These are phyloP conservation scores for Chaetomiaceae sp. DNA, from an alignment of 2,329 filamentous ascomycete genomes.

Conservation along the genomic window DNA sequence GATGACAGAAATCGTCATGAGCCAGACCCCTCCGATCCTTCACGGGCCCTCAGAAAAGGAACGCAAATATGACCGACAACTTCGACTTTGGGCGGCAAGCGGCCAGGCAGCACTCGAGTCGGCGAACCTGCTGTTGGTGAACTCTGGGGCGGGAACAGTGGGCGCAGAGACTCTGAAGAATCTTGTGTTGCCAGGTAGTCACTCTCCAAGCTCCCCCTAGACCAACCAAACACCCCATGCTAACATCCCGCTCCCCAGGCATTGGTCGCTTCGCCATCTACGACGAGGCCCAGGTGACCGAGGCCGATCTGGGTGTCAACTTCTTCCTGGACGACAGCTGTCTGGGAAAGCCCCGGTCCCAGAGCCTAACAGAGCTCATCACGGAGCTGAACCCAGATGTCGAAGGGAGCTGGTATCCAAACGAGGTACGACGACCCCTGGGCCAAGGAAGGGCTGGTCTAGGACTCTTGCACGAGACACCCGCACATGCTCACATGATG, in stretches of 20 bases:
- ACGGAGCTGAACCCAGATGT: conserved; percentile 92
- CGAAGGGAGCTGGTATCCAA: conserved; percentile 63
- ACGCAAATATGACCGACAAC: conserved; percentile 88
- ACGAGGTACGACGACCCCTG: conserved; percentile 36
- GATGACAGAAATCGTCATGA: conserved; percentile 43
- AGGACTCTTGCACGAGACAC: not conserved
- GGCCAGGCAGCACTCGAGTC: conserved; percentile 88
- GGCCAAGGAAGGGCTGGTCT: conserved; percentile 1
- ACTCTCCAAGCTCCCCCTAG: not conserved
- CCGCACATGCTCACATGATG: conserved; percentile 15
- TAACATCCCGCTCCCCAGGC: conserved; percentile 42
- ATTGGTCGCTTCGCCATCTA: conserved; percentile 90
- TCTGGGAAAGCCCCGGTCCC: conserved; percentile 71
- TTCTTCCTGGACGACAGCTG: conserved; percentile 86
- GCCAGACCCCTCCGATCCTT: conserved; percentile 44
- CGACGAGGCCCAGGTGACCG: conserved; percentile 70
- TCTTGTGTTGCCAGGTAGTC: conserved; percentile 84
- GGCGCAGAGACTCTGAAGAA: conserved; percentile 94
- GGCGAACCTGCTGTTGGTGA: conserved; percentile 85
- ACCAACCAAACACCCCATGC: conserved; percentile 4
- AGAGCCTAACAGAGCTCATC: conserved; percentile 71
- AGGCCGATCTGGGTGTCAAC: conserved; percentile 87
- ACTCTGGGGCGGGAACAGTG: conserved; percentile 79
- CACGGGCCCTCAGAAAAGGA: conserved; percentile 56
- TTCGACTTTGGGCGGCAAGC: conserved; percentile 89